Evolutionary conservation across 2,329 filamentous ascomycete species (phyloP), one percentile per base, ranked within the genome.

Genomic region (Alternaria novae-zelandiae): DNA sequence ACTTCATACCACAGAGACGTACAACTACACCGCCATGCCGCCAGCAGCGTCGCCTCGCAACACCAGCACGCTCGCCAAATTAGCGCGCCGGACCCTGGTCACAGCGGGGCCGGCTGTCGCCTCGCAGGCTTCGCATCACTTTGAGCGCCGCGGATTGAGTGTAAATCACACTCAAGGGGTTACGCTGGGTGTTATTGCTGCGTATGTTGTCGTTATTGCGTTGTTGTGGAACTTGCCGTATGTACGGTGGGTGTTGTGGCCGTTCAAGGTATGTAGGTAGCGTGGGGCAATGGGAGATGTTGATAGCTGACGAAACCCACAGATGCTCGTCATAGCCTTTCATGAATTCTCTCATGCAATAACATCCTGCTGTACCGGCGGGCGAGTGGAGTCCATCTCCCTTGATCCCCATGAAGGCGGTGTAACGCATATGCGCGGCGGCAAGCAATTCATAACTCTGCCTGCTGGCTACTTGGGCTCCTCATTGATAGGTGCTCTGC

Each of bases 191-290:
- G 83, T 93, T 44, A 92, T 94, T 70, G 90, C 80, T 9, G 89
- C 84, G 36, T 94, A 94, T 79, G 85, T 91, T 3, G 90, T 93
- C 17, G 85, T 86, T 50, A 94, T 94, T 68, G 91, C 90, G 5
- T 83, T 94, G 45, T 82, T 94, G 4, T 94, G 91, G 91, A 94
- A 94, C 80, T 78, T 94, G 1, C 91, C 91, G 1, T 93, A 92
- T 78, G 80, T 94, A n/a, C 85, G 87, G 59, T 90, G 88, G 85
- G 84, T 90, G 1, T 81, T 94, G 36, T 94, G 91, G 91, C 91
- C 91, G 5, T 94, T 94, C 83, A 94, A 94, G 82, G 89, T 91
- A 76, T 12, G 72, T 66, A 41, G 36, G 15, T 30, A 15, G 20
- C 8, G 20, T 30, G 11, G 30, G 15, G 12, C 32, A 15, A 51